Percentiles rank a stretch among this genome's conserved stretches.
Conservation (phyloP, 108 stramenopile genomes). For the Schizochytrium sp. region DNA sequence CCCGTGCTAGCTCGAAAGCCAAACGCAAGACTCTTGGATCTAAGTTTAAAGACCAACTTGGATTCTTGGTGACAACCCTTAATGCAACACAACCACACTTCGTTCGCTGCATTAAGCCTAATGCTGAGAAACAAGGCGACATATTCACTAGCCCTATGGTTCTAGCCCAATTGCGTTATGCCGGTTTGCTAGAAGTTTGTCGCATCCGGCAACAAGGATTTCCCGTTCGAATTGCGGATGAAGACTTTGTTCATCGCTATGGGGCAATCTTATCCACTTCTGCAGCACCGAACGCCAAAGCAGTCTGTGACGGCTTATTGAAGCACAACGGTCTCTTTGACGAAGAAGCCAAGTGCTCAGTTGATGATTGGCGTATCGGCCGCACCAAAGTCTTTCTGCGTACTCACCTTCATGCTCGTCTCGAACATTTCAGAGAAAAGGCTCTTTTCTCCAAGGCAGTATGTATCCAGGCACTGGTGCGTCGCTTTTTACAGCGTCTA, state of each 20-base stretch:
- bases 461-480: slow-evolving; percentile 43
- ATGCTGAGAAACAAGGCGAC: slow-evolving; percentile 76
- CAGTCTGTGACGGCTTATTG: slow-evolving; percentile 65
- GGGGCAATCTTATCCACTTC: background rate
- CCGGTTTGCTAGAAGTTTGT: slow-evolving; percentile 75
- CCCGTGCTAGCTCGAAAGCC: background rate
- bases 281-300: slow-evolving; percentile 65
- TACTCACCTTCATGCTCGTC: slow-evolving; percentile 67
- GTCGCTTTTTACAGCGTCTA: slow-evolving; percentile 59
- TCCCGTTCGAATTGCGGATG: slow-evolving; percentile 75
- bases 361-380: slow-evolving; percentile 69
- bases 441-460: slow-evolving; percentile 63
- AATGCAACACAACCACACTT: slow-evolving; percentile 94
- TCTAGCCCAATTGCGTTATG: slow-evolving; percentile 70
- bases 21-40: slow-evolving; percentile 71
- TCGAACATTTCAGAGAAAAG: slow-evolving; percentile 74
- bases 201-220: slow-evolving; percentile 75
- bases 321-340: slow-evolving; percentile 60
- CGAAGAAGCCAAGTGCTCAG: background rate
- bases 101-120: slow-evolving; percentile 98
- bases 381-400: slow-evolving; percentile 78
- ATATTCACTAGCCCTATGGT: slow-evolving; percentile 68
- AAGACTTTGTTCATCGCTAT: slow-evolving; percentile 76
- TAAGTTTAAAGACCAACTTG: slow-evolving; percentile 90
- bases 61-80: slow-evolving; percentile 84